Conservation (phyloP, 1,284 basidiomycete genomes). For the Tremellales sp. region DNA sequence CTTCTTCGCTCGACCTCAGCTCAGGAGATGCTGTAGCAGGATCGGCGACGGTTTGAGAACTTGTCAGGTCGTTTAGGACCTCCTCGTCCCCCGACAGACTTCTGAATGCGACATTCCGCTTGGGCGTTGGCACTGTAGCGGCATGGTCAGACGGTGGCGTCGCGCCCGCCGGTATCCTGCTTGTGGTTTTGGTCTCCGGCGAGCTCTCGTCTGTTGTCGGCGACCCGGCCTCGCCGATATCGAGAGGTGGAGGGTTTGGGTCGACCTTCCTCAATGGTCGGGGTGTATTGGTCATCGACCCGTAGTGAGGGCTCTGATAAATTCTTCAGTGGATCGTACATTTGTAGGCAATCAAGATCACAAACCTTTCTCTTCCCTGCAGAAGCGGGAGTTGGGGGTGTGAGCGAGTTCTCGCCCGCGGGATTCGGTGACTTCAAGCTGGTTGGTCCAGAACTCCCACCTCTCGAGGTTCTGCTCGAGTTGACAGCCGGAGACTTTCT, state of each 20-base stretch:
- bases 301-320: conserved; percentile 18
- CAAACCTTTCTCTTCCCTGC: background rate
- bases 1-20: background rate
- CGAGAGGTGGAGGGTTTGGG: conserved; percentile 33
- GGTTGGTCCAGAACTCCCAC: background rate
- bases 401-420: no score
- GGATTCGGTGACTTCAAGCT: background rate
- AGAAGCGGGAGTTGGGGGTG: background rate
- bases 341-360: no score
- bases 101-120: no score
- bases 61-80: no score
- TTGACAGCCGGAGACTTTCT: conserved; percentile 9
- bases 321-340: background rate
- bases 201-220: no score
- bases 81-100: no score
- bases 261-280: conserved; percentile 5
- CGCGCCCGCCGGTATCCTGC: no score
- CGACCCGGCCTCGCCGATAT: conserved; percentile 30
- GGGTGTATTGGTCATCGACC: conserved; percentile 32
- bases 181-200: no score
- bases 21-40: background rate
- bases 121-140: no score
- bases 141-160: no score
- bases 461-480: no score
- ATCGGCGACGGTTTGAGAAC: no score